phyloP scores from a whole-genome alignment of 1,284 basidiomycete genomes.

The Bjerkandera adusta region DNA sequence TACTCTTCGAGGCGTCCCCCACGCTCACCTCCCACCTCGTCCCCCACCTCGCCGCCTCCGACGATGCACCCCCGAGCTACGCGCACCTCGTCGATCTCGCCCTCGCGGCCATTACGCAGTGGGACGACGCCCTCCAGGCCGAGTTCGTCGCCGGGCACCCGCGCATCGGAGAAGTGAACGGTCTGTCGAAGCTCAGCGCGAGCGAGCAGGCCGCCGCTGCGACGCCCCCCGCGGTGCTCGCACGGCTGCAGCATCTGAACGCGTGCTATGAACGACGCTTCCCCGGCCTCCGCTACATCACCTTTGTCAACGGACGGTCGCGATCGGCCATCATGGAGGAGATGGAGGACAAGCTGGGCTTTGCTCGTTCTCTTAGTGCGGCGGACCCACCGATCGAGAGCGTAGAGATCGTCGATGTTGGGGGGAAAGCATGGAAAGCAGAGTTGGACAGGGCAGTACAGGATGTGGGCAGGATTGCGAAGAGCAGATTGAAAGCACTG shows the following conservation, averaged over 20 bases:
- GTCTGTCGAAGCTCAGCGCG: constrained; percentile 70
- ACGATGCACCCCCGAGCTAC: constrained; percentile 42
- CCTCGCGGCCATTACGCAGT: constrained; percentile 48
- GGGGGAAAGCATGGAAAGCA: constrained; percentile 33
- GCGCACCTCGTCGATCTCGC: constrained; percentile 60
- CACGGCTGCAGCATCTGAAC: constrained; percentile 68
- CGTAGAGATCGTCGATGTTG: constrained; percentile 40
- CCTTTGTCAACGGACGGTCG: constrained; percentile 85
- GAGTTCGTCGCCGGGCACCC: constrained; percentile 83
- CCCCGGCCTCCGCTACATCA: constrained; percentile 81
- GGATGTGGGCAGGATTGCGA: constrained; percentile 76
- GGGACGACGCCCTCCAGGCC: constrained; percentile 59
- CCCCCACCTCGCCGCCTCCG: constrained; percentile 45
- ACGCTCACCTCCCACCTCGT: constrained; percentile 55
- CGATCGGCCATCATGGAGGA: constrained; percentile 73
- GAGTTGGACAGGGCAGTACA: constrained; percentile 73
- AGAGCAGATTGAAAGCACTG: constrained; percentile 53
- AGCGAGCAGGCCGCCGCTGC: constrained; percentile 69
- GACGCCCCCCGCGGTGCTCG: constrained; percentile 66
- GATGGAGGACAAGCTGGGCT: constrained; percentile 68
- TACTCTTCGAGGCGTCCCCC: constrained; percentile 72
- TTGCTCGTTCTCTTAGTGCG: constrained; percentile 45
- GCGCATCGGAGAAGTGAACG: constrained; percentile 79
- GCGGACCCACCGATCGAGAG: constrained; percentile 38
- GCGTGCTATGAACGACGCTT: constrained; percentile 72